Conservation (phyloP, 1,284 basidiomycete species). For the Ceratobasidium sp. region DNA sequence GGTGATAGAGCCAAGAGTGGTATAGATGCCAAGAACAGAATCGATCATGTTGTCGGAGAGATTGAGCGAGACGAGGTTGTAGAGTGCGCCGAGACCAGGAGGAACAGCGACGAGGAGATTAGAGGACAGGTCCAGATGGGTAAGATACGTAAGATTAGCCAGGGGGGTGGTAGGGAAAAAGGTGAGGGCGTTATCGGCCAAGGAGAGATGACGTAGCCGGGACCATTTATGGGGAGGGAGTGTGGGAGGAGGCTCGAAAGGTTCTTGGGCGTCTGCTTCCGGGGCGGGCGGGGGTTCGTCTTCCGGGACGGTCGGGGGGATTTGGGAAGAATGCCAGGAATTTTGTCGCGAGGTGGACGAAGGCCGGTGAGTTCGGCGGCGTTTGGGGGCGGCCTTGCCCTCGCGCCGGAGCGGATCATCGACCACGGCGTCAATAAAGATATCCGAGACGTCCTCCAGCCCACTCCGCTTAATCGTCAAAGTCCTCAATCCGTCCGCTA, state of each 20-base stretch:
- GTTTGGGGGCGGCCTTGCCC: constrained; percentile 47
- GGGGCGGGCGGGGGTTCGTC: constrained; percentile 52
- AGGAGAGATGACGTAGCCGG: constrained; percentile 78
- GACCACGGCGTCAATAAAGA: constrained; percentile 79
- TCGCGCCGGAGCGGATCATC: constrained; percentile 67
- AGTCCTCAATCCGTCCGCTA: constrained; percentile 76
- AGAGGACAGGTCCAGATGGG: constrained; percentile 89
- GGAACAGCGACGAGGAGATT: constrained; percentile 91
- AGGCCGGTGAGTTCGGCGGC: constrained; percentile 58
- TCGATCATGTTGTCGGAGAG: constrained; percentile 96
- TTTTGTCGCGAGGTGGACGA: constrained; percentile 56
- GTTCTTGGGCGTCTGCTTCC: neutral
- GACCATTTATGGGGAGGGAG: constrained; percentile 81
- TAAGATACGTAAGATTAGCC: constrained; percentile 76
- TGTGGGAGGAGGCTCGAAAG: constrained; percentile 45
- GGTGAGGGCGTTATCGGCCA: constrained; percentile 84
- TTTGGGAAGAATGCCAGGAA: constrained; percentile 60
- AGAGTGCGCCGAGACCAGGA: constrained; percentile 75
- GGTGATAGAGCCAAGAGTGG: constrained; percentile 79
- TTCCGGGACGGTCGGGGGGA: constrained; percentile 70
- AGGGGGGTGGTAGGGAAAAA: constrained; percentile 81
- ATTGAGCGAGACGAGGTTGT: constrained; percentile 86
- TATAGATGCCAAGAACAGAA: constrained; percentile 89
- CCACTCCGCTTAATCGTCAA: constrained; percentile 81
- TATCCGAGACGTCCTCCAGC: constrained; percentile 82